Evolutionary conservation across 2,329 filamentous ascomycete species (phyloP).

Genomic region (Uncinocarpus reesii): DNA sequence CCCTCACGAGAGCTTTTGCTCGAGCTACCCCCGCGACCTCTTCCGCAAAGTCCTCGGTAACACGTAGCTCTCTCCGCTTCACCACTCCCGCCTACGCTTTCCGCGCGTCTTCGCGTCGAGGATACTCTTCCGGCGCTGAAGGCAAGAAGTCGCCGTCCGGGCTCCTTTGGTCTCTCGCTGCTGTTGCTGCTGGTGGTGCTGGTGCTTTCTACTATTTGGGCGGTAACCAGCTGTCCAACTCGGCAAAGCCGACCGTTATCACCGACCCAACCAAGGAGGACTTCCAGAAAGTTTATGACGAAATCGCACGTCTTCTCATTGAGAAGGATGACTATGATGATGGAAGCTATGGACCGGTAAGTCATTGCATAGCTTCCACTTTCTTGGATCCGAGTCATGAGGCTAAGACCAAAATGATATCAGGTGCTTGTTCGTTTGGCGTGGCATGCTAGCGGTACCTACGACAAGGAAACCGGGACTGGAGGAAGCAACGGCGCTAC

Average conservation of each 20-base stretch:
- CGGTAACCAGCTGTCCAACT: constrained; percentile 37
- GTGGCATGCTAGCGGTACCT: constrained; percentile 92
- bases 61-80: constrained; percentile 48
- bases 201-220: constrained; percentile 58
- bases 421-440: constrained; percentile 70
- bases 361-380: too few species aligned
- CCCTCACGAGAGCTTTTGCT: constrained; percentile 35
- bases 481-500: constrained; percentile 94
- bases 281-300: constrained; percentile 92
- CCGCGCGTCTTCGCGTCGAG: constrained; percentile 63
- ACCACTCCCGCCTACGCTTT: constrained; percentile 53
- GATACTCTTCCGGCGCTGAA: constrained; percentile 60
- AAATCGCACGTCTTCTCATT: constrained; percentile 66
- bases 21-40: constrained; percentile 29
- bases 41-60: constrained; percentile 31
- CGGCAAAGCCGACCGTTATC: constrained; percentile 43
- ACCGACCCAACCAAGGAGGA: constrained; percentile 71
- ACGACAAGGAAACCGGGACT: constrained; percentile 74
- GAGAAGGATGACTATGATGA: constrained; percentile 95
- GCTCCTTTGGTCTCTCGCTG: constrained; percentile 50
- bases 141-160: constrained; percentile 42
- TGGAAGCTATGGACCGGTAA: constrained; percentile 79
- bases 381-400: too few species aligned
- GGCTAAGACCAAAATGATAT: too few species aligned
- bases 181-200: constrained; percentile 50